Percentiles rank a stretch among this genome's conserved stretches.
Evolutionary conservation across 148 eudicot genomes (phyloP).

Genomic region (Suaeda aralocaspica): DNA sequence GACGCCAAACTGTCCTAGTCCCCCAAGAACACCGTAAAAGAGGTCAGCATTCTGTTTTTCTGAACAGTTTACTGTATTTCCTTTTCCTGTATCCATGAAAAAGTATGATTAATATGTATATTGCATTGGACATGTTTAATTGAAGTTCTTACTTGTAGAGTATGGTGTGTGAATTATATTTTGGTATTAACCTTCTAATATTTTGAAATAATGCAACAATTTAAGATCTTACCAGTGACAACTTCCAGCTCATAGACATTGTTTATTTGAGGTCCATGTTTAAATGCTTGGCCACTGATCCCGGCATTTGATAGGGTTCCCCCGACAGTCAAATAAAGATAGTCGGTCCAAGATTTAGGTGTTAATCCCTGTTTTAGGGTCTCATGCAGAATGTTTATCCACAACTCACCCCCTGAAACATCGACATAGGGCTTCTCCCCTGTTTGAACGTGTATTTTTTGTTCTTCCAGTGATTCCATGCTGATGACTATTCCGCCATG

Average conservation of each 20-base stretch:
- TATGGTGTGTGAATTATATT: background rate
- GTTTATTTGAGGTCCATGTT: conserved; percentile 85
- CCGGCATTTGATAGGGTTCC: conserved; percentile 97
- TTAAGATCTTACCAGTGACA: conserved; percentile 62
- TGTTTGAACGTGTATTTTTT: conserved; percentile 46
- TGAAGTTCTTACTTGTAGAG: background rate
- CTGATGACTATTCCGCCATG: conserved; percentile 63
- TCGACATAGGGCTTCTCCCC: conserved; percentile 65
- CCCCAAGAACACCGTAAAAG: conserved; percentile 85
- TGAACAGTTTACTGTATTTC: conserved; percentile 69
- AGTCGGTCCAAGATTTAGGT: conserved; percentile 96
- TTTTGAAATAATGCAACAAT: background rate
- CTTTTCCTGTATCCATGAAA: conserved; percentile 57
- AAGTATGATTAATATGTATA: background rate
- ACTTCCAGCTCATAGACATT: conserved; percentile 80
- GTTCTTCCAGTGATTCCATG: conserved; percentile 72
- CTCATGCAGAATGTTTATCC: conserved; percentile 85
- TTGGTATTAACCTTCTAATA: background rate
- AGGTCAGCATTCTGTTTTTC: conserved; percentile 67
- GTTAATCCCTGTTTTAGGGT: conserved; percentile 69
- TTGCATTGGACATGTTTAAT: background rate
- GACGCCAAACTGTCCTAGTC: conserved; percentile 92
- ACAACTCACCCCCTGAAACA: conserved; percentile 79
- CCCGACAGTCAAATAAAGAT: conserved; percentile 88
- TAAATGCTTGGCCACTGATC: conserved; percentile 89